Evolutionary conservation across 345 rosid genomes (phyloP).

Genomic region (Arabis alpina): DNA sequence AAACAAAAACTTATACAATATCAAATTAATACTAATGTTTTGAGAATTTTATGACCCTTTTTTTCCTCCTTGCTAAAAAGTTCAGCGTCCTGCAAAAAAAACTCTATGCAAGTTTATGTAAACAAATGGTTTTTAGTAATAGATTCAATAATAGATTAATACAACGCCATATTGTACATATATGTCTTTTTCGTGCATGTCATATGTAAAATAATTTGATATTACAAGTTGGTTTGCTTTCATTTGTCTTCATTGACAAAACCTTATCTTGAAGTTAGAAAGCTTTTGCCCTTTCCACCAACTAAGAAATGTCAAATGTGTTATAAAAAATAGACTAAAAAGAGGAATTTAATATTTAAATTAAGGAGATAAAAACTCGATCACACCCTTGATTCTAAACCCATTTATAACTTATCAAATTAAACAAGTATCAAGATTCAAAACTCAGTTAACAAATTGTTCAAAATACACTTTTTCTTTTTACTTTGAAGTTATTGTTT

Average conservation of each 20-base stretch:
- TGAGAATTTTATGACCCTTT: background rate
- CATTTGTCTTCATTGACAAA: constrained; percentile 27
- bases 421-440: no score
- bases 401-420: no score
- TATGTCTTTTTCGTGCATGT: background rate
- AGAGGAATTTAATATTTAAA: no score
- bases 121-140: background rate
- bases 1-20: background rate
- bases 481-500: background rate
- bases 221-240: constrained; percentile 32
- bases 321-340: background rate
- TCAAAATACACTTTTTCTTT: no score
- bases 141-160: no score
- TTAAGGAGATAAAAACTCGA: no score
- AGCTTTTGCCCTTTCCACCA: constrained; percentile 18
- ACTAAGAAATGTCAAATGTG: constrained; percentile 19
- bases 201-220: background rate
- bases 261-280: constrained; percentile 38
- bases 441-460: no score
- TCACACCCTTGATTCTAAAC: no score
- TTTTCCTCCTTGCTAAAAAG: background rate
- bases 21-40: no score
- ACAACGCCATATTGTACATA: background rate
- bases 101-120: no score
- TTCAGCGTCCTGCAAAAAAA: background rate